Evolutionary conservation across 176 grass and related monocot species (phyloP).

Genomic region (Phyllostachys edulis): DNA sequence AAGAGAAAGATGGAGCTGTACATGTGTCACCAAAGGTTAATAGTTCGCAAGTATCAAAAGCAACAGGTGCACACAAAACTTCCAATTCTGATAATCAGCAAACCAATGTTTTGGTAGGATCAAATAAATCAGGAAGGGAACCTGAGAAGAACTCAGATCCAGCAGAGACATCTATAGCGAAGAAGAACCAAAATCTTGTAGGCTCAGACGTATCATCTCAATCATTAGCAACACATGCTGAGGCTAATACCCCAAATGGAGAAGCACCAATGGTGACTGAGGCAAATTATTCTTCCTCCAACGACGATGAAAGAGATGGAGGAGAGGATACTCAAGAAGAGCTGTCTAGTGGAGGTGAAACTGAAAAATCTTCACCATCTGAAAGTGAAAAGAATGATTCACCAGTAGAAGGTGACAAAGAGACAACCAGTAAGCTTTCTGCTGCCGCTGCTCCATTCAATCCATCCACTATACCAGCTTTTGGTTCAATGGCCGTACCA

Average conservation of each 20-base stretch:
- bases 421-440: slow-evolving; percentile 76
- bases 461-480: slow-evolving; percentile 82
- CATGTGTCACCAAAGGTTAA: slow-evolving; percentile 43
- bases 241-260: slow-evolving; percentile 39
- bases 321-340: slow-evolving; percentile 61
- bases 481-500: slow-evolving; percentile 77
- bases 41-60: slow-evolving; percentile 38
- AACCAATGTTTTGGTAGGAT: slow-evolving; percentile 23
- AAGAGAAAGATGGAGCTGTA: slow-evolving; percentile 49
- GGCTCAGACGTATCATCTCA: slow-evolving; percentile 38
- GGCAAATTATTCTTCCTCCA: slow-evolving; percentile 59
- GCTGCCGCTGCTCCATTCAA: slow-evolving; percentile 89
- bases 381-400: slow-evolving; percentile 57
- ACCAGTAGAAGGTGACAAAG: slow-evolving; percentile 45
- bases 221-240: slow-evolving; percentile 38
- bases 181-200: neutral
- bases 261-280: slow-evolving; percentile 44
- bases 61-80: slow-evolving; percentile 40
- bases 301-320: slow-evolving; percentile 57
- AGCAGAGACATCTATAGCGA: slow-evolving; percentile 22
- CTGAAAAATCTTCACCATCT: slow-evolving; percentile 66
- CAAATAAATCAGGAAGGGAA: slow-evolving; percentile 27
- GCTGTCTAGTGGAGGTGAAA: slow-evolving; percentile 64
- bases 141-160: slow-evolving; percentile 36
- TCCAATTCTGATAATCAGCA: slow-evolving; percentile 19